phyloP scores from a whole-genome alignment of 2,329 filamentous ascomycete genomes.

The Penicillium sp. region DNA sequence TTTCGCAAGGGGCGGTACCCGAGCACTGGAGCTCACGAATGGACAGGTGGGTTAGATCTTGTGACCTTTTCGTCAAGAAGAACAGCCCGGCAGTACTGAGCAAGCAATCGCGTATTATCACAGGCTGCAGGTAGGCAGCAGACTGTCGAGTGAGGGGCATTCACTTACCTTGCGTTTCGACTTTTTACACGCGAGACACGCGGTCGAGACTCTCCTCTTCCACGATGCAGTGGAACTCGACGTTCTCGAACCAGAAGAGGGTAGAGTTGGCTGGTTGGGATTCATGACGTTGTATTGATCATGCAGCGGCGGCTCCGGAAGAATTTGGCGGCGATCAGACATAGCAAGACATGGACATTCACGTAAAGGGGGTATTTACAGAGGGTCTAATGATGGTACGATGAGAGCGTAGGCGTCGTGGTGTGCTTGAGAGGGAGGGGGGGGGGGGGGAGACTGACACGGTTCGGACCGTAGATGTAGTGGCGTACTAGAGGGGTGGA shows the following conservation, averaged over 20 bases:
- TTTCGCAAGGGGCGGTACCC: constrained; percentile 33
- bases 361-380: background rate
- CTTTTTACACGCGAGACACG: constrained; percentile 37
- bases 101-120: no score
- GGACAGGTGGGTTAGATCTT: constrained; percentile 6
- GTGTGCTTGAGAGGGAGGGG: background rate
- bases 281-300: constrained; percentile 10
- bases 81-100: background rate
- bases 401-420: background rate
- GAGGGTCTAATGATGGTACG: background rate
- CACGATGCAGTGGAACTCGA: constrained; percentile 9
- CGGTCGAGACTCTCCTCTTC: constrained; percentile 37
- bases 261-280: constrained; percentile 4
- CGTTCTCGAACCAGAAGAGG: background rate
- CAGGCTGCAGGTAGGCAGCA: background rate
- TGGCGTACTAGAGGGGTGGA: no score
- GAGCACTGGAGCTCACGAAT: constrained; percentile 24
- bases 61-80: background rate
- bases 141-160: no score
- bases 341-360: constrained; percentile 9
- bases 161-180: constrained; percentile 33
- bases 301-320: constrained; percentile 21
- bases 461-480: no score
- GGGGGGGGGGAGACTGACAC: no score
- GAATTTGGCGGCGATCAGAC: constrained; percentile 22